Evolutionary conservation across 2,329 filamentous ascomycete species (phyloP).

Genomic region (Colletotrichum liriopes): DNA sequence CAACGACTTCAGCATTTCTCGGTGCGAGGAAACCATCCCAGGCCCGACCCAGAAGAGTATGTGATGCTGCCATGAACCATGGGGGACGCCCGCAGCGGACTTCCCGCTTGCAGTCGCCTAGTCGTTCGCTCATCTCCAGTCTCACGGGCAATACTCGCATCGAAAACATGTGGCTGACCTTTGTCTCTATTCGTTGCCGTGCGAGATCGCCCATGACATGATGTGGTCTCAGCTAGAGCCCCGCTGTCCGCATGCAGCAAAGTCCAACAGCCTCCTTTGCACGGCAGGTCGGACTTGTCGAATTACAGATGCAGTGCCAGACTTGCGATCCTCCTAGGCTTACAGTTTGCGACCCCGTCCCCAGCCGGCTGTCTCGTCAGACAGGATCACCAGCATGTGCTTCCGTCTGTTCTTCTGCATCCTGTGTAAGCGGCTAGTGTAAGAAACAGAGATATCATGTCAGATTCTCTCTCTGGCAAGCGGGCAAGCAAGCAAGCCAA

Average conservation of each 20-base stretch:
- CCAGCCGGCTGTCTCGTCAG: slow-evolving; percentile 23
- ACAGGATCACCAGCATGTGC: slow-evolving; percentile 29
- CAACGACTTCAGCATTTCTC: not conserved
- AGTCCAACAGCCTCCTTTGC: slow-evolving; percentile 30
- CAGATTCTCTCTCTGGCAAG: slow-evolving; percentile 1
- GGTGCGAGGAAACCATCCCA: not conserved
- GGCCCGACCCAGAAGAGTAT: slow-evolving; percentile 4
- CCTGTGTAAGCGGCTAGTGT: not conserved
- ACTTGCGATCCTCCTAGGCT: slow-evolving; percentile 20
- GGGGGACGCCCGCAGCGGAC: slow-evolving; percentile 11
- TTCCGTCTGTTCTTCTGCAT: slow-evolving; percentile 10
- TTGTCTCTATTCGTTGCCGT: slow-evolving; percentile 40
- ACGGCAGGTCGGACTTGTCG: slow-evolving; percentile 29
- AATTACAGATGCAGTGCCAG: slow-evolving; percentile 27
- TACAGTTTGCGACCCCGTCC: slow-evolving; percentile 22
- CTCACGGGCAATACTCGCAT: slow-evolving; percentile 22
- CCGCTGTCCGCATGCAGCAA: slow-evolving; percentile 35
- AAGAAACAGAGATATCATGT: slow-evolving; percentile 16
- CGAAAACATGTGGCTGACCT: slow-evolving; percentile 33
- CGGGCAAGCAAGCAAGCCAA: slow-evolving; percentile 5
- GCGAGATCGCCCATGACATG: slow-evolving; percentile 32
- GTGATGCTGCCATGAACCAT: slow-evolving; percentile 1
- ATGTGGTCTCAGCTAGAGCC: slow-evolving; percentile 32
- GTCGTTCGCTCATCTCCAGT: not conserved
- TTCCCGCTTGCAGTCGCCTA: slow-evolving; percentile 31